Evolutionary conservation across 179 eudicot genomes (phyloP), one percentile per base, ranked within the genome.

Genomic region (Beta lomatogona): DNA sequence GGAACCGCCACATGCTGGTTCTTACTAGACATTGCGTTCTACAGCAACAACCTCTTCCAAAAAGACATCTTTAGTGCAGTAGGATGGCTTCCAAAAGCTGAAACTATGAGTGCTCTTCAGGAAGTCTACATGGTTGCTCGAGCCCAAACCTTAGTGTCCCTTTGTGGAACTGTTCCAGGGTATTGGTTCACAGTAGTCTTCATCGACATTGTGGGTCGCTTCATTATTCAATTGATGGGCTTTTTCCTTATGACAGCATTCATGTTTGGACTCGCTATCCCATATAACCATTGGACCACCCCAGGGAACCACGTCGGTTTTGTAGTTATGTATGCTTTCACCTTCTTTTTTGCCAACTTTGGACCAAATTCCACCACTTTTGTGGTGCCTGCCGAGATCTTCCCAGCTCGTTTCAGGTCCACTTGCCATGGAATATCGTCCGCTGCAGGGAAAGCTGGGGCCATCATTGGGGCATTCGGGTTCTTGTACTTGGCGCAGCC

Each of bases 1-100:
- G 83, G 83, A 76, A 75, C 80, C 9, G 16, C 83, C 53, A 41
- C 69, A 36, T 66, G 75, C 18, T 81, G 83, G 83, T 81, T 81
- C 53, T 53, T 81, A 46, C 80, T 81, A 16, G 83, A 81, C 80
- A 81, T 81, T 18, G 83, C 83, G 4, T 81, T 81, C 28, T 81
- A 81, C 79, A 81, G 83, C 69, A 75, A 81, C 75, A 81, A 81
- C 25, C 83, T 81, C 70, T 81, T 81, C 83, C 83, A 81, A 21
- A 81, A 81, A 41, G 83, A 81, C 80, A 81, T 81, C 31, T 81
- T 81, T 52, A 81, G 60, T 9, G 68, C 83, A 8, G 80, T 81
- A 15, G 83, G 83, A 0, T 81, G 83, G 83, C 60, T 81, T 10
- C 83, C 83, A 9, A 28, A 31, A 4, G 76, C 83, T 2, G 13